Evolutionary conservation across 2,329 filamentous ascomycete genomes (phyloP).

Genomic region (Fusarium tanahbumbuense): DNA sequence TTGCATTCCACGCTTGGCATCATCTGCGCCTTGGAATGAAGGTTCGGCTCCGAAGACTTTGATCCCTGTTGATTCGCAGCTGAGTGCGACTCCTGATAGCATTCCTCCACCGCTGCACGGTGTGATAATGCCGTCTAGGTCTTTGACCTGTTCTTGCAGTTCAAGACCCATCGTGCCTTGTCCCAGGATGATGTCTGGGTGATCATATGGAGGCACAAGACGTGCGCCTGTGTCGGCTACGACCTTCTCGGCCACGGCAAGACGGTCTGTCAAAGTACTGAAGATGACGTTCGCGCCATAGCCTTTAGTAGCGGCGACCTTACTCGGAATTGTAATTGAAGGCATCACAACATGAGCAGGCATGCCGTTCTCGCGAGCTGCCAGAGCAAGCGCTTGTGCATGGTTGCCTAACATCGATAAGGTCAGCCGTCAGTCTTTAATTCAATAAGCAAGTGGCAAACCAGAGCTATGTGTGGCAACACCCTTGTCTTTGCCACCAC

Average conservation of each 20-base stretch:
- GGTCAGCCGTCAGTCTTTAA: neutral
- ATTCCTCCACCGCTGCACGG: slow-evolving; percentile 1
- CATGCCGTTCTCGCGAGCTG: neutral
- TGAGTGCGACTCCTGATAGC: neutral
- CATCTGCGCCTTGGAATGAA: neutral
- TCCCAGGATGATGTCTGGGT: neutral
- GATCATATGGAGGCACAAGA: neutral
- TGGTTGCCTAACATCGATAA: neutral
- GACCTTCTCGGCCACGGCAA: neutral
- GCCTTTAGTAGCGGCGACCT: slow-evolving; percentile 1
- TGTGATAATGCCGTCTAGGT: neutral
- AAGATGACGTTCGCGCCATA: slow-evolving; percentile 4
- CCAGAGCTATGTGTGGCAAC: slow-evolving; percentile 7
- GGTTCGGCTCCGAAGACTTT: slow-evolving; percentile 6
- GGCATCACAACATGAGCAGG: slow-evolving; percentile 10
- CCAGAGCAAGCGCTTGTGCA: slow-evolving; percentile 4
- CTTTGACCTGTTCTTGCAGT: neutral
- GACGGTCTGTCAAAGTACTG: neutral
- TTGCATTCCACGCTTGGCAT: slow-evolving; percentile 3
- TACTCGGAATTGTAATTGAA: neutral
- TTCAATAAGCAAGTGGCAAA: neutral
- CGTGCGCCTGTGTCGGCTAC: slow-evolving; percentile 1
- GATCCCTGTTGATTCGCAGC: neutral
- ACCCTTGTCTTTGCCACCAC: neutral
- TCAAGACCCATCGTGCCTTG: slow-evolving; percentile 6